Base-by-base conservation (phyloP, 371 early-diverging fungal species). In the Apophysomyces ossiformis region DNA sequence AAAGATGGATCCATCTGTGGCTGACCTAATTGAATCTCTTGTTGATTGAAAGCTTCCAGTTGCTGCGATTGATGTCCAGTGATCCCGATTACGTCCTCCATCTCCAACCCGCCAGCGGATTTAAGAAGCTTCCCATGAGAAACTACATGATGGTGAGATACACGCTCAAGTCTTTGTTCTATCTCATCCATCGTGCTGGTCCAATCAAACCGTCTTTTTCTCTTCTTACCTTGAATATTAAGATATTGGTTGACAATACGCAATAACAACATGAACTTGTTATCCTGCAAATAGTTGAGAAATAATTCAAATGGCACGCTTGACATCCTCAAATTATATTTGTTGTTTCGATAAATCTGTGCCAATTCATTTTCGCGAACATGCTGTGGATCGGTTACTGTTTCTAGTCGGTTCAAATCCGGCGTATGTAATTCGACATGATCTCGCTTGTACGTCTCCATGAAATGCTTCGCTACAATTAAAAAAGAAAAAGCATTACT, bases 171-270 rank as follows among this genome's bases (percentile, higher is more conserved):
- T 26, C 21, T 44, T 18, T 37, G 26, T 12, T 56, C 16, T 7
- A 16, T 37, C 18, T n/a, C 57, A 7, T 26, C 9, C 54, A 2
- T 7, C 54, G 8, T 50, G 2, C 21, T 4, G 21, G 21, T 18
- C 21, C 21, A n/a, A n/a, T 13, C 37, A 37, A 37, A 57, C 57
- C 32, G 37, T 37, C 54, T 46, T 56, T 9, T 18, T 38, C 7
- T 13, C 5, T 37, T 37, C n/a, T 47, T 67, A 79, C 87, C 93
- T 75, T 93, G 84, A 46, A 99, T 96, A 68, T 93, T 88, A 41
- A 99, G 74, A 70, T 96, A 90, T 75, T 96, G 95, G 74, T 98
- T 99, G 44, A 99, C 89, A n/a, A 99, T 87, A 64, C 96, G 88
- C 69, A 98, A 85, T 63, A 99, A 75, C 43, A 94, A 85, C 68